Evolutionary conservation across 164 flowering plant species (phyloP).

Genomic region (Annona cherimola): DNA sequence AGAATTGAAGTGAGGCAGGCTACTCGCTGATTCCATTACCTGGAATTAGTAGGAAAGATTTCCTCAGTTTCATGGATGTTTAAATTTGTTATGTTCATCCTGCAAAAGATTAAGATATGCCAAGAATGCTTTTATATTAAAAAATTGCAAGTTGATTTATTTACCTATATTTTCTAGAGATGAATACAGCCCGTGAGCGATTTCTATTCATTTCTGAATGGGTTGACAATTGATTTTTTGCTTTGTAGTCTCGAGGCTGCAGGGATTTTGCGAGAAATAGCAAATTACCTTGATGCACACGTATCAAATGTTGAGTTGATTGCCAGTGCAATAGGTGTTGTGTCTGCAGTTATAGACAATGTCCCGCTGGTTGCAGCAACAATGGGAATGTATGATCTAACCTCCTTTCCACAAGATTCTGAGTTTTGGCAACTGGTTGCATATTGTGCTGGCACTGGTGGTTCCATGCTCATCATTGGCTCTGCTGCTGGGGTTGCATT

Average conservation of each 20-base stretch:
- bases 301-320: conserved; percentile 70
- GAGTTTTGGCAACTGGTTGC: conserved; percentile 96
- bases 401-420: conserved; percentile 78
- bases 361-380: conserved; percentile 96
- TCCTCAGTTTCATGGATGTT: not conserved
- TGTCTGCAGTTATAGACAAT: conserved; percentile 92
- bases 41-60: not conserved
- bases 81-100: not conserved
- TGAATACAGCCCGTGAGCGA: not conserved
- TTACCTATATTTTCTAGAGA: not conserved
- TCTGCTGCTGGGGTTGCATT: conserved; percentile 99
- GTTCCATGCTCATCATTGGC: conserved; percentile 92
- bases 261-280: conserved; percentile 82
- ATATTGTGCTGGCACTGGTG: conserved; percentile 96
- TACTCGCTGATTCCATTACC: not conserved
- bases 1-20: no score
- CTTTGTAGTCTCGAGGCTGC: conserved; percentile 82
- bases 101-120: not conserved
- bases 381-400: conserved; percentile 95
- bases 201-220: not conserved
- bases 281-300: conserved; percentile 88
- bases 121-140: not conserved
- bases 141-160: not conserved
- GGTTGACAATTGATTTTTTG: not conserved
- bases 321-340: conserved; percentile 88